Conservation (phyloP, 768 basidiomycete species). For the Pleurotus pulmonarius region DNA sequence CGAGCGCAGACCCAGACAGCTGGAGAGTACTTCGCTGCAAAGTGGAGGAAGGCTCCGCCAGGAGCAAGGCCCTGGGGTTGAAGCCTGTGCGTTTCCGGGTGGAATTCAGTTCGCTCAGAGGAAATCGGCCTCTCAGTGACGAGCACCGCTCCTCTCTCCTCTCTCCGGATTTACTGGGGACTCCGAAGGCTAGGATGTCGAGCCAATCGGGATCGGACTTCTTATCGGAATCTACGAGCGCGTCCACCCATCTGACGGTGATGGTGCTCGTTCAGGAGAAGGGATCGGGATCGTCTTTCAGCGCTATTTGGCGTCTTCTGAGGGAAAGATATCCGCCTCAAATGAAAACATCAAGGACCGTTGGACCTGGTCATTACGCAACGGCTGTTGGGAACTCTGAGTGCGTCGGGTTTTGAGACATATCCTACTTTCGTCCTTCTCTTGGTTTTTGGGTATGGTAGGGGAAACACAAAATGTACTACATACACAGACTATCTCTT, state of each 20-base stretch:
- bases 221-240: not conserved
- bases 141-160: slow-evolving; percentile 16
- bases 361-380: not conserved
- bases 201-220: not conserved
- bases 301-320: slow-evolving; percentile 66
- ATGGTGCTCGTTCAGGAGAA: slow-evolving; percentile 86
- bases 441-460: not conserved
- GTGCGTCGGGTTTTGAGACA: no score
- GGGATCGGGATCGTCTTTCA: slow-evolving; percentile 86
- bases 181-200: slow-evolving; percentile 1
- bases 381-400: not conserved
- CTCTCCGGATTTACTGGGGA: slow-evolving; percentile 17
- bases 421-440: not conserved
- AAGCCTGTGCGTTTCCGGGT: slow-evolving; percentile 84
- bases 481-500: no score
- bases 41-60: slow-evolving; percentile 48
- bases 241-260: slow-evolving; percentile 23
- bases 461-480: no score
- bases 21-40: slow-evolving; percentile 34
- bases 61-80: slow-evolving; percentile 39
- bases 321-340: slow-evolving; percentile 58
- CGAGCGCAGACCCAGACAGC: slow-evolving; percentile 16
- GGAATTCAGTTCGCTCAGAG: slow-evolving; percentile 49
- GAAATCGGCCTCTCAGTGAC: not conserved
- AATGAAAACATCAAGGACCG: not conserved